phyloP scores from a whole-genome alignment of 495 filamentous ascomycete species.

The Massariosphaeria phaeospora region DNA sequence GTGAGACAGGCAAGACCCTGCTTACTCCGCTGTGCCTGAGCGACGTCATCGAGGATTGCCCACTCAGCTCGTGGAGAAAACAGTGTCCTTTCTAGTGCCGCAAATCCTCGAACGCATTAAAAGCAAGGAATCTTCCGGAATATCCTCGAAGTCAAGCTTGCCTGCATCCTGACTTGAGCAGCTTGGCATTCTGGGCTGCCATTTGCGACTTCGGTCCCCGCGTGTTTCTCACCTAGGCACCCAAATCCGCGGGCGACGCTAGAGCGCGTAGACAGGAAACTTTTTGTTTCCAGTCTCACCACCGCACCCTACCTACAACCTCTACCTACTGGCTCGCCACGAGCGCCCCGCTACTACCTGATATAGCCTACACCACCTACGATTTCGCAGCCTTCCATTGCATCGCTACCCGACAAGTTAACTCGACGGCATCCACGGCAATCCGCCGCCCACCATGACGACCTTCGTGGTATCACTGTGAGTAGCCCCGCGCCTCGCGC shows the following conservation, averaged over 20 bases:
- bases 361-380: too few relatives aligned
- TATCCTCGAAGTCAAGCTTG: too few relatives aligned
- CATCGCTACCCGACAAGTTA: too few relatives aligned
- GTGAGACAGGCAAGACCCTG: too few relatives aligned
- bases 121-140: neutral
- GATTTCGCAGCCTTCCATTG: neutral
- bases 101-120: neutral
- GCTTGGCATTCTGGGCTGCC: too few relatives aligned
- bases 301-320: neutral
- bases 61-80: too few relatives aligned
- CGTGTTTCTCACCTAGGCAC: neutral
- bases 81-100: too few relatives aligned
- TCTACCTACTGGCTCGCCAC: neutral
- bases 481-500: constrained; percentile 7
- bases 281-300: neutral
- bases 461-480: constrained; percentile 38
- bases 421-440: neutral
- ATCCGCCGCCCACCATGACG: constrained; percentile 20
- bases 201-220: too few relatives aligned
- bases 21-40: constrained; percentile 1
- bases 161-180: too few relatives aligned
- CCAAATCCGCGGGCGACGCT: neutral
- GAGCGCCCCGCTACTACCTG: neutral
- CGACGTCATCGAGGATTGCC: neutral
- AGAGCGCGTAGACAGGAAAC: neutral